Conservation (phyloP, 2,329 filamentous ascomycete species). For the Pestalotiopsis sp. region DNA sequence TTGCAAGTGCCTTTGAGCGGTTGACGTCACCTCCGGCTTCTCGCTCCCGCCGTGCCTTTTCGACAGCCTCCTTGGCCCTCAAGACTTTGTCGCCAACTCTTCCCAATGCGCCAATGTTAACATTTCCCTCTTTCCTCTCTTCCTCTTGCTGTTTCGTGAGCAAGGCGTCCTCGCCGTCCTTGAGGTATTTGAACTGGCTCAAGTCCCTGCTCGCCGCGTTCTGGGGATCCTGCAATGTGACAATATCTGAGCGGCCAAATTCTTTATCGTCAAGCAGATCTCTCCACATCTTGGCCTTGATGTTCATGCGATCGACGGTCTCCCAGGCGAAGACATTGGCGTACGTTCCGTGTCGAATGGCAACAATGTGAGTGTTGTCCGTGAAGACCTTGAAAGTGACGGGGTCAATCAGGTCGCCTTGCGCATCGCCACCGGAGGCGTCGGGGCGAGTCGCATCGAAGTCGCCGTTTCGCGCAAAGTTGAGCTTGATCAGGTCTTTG, state of each 20-base stretch:
- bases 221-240: conserved; percentile 94
- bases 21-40: conserved; percentile 63
- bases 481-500: conserved; percentile 85
- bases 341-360: conserved; percentile 75
- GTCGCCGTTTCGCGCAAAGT: conserved; percentile 90
- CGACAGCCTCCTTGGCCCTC: conserved; percentile 91
- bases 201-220: conserved; percentile 83
- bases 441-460: conserved; percentile 49
- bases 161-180: conserved; percentile 75
- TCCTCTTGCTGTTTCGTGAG: conserved; percentile 72
- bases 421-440: conserved; percentile 50
- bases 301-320: conserved; percentile 91
- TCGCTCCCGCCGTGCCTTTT: conserved; percentile 79
- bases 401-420: conserved; percentile 88
- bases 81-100: conserved; percentile 81
- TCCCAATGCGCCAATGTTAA: conserved; percentile 82
- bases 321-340: conserved; percentile 98
- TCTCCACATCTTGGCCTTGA: conserved; percentile 95
- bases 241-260: conserved; percentile 89
- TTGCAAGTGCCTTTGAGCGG: conserved; percentile 48
- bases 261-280: conserved; percentile 87
- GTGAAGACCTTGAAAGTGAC: conserved; percentile 98
- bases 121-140: conserved; percentile 66
- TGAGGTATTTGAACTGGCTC: conserved; percentile 84
- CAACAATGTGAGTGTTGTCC: conserved; percentile 96